A percentile compares a stretch with the other conserved stretches of the same genome.
Conservation (phyloP, 768 basidiomycete species). For the Pluteus cervinus region DNA sequence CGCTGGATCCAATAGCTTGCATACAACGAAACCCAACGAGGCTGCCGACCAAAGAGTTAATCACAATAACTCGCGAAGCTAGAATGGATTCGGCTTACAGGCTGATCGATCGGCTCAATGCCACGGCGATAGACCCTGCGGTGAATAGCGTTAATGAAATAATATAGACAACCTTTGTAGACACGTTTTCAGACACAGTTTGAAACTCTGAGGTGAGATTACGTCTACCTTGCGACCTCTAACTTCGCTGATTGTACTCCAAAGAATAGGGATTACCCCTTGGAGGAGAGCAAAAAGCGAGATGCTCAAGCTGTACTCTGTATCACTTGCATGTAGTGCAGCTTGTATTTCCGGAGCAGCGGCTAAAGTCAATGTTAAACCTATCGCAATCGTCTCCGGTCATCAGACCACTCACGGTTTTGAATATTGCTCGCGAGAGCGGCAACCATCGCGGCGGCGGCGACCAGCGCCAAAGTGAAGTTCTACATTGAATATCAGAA, state of each 20-base stretch:
- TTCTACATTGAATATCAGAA: constrained; percentile 26
- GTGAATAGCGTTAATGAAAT: constrained; percentile 46
- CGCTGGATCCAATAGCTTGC: constrained; percentile 64
- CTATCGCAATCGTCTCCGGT: no score
- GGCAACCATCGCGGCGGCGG: constrained; percentile 50
- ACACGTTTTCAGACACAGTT: background rate
- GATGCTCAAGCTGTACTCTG: constrained; percentile 61
- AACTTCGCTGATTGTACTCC: constrained; percentile 69
- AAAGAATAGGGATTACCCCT: constrained; percentile 59
- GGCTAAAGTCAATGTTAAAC: constrained; percentile 43
- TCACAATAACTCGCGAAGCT: background rate
- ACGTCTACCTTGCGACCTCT: constrained; percentile 61
- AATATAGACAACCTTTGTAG: constrained; percentile 42
- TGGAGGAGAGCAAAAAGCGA: constrained; percentile 73
- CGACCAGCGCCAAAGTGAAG: constrained; percentile 38
- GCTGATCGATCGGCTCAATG: constrained; percentile 45
- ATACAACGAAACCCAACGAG: constrained; percentile 66
- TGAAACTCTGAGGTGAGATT: background rate
- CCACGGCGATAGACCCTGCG: constrained; percentile 50
- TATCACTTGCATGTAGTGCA: constrained; percentile 52
- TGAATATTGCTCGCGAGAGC: constrained; percentile 56
- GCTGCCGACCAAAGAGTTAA: constrained; percentile 12
- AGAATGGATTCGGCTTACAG: constrained; percentile 23
- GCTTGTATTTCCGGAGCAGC: constrained; percentile 54
- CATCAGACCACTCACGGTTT: constrained; percentile 45